A percentile compares a stretch with the other conserved stretches of the same genome.
These are phyloP conservation scores for Camptophora hylomeconis DNA, from an alignment of 2,329 filamentous ascomycete species.

Conservation along the genomic window DNA sequence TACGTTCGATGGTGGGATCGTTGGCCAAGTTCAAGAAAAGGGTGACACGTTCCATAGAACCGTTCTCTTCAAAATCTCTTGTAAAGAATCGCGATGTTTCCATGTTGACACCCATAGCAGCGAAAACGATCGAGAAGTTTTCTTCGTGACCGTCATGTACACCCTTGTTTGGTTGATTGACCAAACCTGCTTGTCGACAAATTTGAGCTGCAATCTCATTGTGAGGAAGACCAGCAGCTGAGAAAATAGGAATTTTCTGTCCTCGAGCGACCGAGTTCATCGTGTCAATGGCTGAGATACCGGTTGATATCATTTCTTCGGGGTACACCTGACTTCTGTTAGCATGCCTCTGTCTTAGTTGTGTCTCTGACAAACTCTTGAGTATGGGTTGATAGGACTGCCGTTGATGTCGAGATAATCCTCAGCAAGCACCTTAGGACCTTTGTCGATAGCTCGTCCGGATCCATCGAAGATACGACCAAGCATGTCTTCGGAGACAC, in stretches of 20 bases:
- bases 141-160: slow-evolving; percentile 95
- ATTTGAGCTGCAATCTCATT: slow-evolving; percentile 99
- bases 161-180: slow-evolving; percentile 85
- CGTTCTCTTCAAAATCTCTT: slow-evolving; percentile 96
- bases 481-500: slow-evolving; percentile 98
- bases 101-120: slow-evolving; percentile 99
- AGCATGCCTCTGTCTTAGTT: slow-evolving; percentile 3
- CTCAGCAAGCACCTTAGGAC: slow-evolving; percentile 92
- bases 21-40: slow-evolving; percentile 99
- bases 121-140: slow-evolving; percentile 99
- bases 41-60: slow-evolving; percentile 91
- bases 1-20: slow-evolving; percentile 98
- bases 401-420: slow-evolving; percentile 99
- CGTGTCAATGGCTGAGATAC: slow-evolving; percentile 97
- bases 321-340: slow-evolving; percentile 65
- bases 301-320: slow-evolving; percentile 99
- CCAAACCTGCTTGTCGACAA: slow-evolving; percentile 89
- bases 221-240: slow-evolving; percentile 91
- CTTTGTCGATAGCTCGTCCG: slow-evolving; percentile 95
- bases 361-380: slow-evolving; percentile 51
- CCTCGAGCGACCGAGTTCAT: slow-evolving; percentile 98
- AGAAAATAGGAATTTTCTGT: slow-evolving; percentile 99
- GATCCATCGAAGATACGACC: slow-evolving; percentile 98
- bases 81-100: slow-evolving; percentile 98
- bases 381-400: slow-evolving; percentile 96